Percentiles rank a stretch among this genome's conserved stretches.
Conservation (phyloP, 805 yeast genomes). For the Candida chilensis region DNA sequence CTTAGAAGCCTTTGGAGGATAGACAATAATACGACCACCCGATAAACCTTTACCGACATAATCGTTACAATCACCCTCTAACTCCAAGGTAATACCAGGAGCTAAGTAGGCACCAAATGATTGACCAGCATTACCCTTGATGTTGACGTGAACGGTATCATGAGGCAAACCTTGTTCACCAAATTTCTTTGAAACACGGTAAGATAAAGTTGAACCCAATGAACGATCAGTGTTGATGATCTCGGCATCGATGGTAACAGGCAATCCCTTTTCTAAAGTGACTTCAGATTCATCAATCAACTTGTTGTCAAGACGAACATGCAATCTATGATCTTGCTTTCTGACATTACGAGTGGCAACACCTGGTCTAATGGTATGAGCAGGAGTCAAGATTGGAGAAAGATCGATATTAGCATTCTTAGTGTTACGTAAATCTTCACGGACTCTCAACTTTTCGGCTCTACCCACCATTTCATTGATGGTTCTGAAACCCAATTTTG, state of each 20-base stretch:
- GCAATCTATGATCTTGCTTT: slow-evolving; percentile 90
- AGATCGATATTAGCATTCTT: slow-evolving; percentile 89
- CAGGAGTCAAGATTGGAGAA: slow-evolving; percentile 93
- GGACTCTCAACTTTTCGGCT: slow-evolving; percentile 80
- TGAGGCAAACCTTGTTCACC: slow-evolving; percentile 93
- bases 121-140: slow-evolving; percentile 94
- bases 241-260: slow-evolving; percentile 87
- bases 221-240: slow-evolving; percentile 96
- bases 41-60: slow-evolving; percentile 96
- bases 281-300: slow-evolving; percentile 92
- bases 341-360: slow-evolving; percentile 89
- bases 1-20: slow-evolving; percentile 76
- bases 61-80: slow-evolving; percentile 97
- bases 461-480: slow-evolving; percentile 98
- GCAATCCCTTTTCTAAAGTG: slow-evolving; percentile 93
- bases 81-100: slow-evolving; percentile 88
- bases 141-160: slow-evolving; percentile 90
- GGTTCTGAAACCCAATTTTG: slow-evolving; percentile 89
- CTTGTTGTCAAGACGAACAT: slow-evolving; percentile 90
- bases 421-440: slow-evolving; percentile 78
- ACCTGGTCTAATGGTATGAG: slow-evolving; percentile 93
- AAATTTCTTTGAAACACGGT: slow-evolving; percentile 85
- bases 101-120: slow-evolving; percentile 98
- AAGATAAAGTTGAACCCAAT: slow-evolving; percentile 88
- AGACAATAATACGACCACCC: slow-evolving; percentile 89